phyloP scores from a whole-genome alignment of 345 rosid genomes.

The Reutealis trisperma region DNA sequence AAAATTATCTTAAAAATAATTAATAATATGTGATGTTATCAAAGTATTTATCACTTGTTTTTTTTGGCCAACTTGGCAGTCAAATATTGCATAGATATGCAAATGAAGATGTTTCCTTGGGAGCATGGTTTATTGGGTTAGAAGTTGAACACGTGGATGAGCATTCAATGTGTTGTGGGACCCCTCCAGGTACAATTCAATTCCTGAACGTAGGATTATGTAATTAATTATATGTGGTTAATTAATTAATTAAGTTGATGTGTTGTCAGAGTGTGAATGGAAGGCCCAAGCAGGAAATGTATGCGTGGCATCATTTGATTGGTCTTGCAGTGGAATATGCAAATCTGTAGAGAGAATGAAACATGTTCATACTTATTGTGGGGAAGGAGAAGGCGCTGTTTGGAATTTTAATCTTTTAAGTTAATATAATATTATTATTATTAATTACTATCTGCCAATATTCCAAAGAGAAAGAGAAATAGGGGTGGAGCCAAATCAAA shows the following conservation, averaged over 20 bases:
- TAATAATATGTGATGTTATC: not conserved
- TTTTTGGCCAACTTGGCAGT: constrained; percentile 37
- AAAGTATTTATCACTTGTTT: no score
- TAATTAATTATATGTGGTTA: no score
- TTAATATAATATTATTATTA: not conserved
- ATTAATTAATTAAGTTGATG: not conserved
- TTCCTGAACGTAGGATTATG: not conserved
- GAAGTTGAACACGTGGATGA: constrained; percentile 89
- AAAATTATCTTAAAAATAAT: no score
- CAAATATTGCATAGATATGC: constrained; percentile 84
- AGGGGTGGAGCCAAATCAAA: no score
- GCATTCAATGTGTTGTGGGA: constrained; percentile 84
- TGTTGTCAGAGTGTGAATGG: constrained; percentile 61
- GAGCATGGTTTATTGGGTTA: constrained; percentile 80
- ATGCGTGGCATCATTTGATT: constrained; percentile 88
- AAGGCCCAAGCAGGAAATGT: constrained; percentile 70
- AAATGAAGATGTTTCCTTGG: constrained; percentile 89
- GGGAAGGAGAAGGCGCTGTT: constrained; percentile 69
- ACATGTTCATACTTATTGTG: constrained; percentile 63
- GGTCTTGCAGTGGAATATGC: constrained; percentile 90
- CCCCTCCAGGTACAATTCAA: constrained; percentile 56
- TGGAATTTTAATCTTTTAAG: constrained; percentile 44
- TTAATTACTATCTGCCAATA: not conserved
- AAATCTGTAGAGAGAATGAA: constrained; percentile 75
- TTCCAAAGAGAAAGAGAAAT: not conserved